Percentiles rank a stretch among this genome's conserved stretches.
These are phyloP conservation scores for Sphenostylis stenocarpa DNA, from an alignment of 306 rosid species.

Conservation along the genomic window DNA sequence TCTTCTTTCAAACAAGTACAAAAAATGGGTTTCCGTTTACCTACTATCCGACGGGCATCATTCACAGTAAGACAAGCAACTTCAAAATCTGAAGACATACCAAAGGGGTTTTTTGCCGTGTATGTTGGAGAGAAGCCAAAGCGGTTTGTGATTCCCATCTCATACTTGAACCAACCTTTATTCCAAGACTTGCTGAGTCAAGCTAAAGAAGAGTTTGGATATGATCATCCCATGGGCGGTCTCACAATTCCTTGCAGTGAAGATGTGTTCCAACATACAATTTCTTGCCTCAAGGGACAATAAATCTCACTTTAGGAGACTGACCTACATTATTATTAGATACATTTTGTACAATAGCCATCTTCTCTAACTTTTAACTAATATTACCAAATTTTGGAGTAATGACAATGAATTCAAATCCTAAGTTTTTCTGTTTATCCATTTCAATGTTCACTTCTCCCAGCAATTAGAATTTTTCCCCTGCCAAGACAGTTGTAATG, in stretches of 20 bases:
- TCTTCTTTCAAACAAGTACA: background rate
- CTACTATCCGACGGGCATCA: conserved; percentile 21
- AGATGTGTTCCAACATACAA: conserved; percentile 24
- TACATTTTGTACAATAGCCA: background rate
- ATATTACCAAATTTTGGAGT: background rate
- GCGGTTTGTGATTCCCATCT: conserved; percentile 43
- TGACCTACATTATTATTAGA: background rate
- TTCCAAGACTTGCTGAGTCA: conserved; percentile 39
- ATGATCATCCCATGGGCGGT: conserved; percentile 54
- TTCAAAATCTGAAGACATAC: conserved; percentile 19
- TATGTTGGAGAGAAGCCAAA: conserved; percentile 51
- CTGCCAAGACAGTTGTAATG: background rate
- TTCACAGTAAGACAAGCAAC: conserved; percentile 1
- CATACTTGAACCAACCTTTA: conserved; percentile 46
- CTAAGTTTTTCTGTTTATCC: background rate
- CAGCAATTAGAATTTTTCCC: background rate
- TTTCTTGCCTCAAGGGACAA: conserved; percentile 25
- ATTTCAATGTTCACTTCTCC: background rate
- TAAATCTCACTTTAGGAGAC: background rate
- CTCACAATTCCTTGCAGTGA: conserved; percentile 50
- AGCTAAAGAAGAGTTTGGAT: conserved; percentile 49
- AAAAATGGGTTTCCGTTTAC: conserved; percentile 45
- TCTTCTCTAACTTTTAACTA: background rate
- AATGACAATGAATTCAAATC: background rate
- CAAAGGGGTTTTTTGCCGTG: conserved; percentile 46